Conservation (phyloP, 257 asterid genomes). For the Gentiana macrophylla region DNA sequence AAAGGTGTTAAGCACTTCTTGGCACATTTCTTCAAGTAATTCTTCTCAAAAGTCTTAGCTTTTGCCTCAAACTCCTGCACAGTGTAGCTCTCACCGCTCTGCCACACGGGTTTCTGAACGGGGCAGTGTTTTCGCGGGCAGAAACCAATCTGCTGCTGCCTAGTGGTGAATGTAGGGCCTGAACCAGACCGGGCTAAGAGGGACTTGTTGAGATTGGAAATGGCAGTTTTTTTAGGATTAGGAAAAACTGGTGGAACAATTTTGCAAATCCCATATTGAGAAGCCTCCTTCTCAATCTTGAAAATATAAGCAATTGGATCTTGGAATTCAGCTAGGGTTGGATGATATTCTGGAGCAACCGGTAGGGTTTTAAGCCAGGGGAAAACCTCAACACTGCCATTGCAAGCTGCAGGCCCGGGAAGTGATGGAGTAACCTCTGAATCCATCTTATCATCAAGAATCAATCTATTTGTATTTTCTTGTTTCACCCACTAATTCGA, state of each 20-base stretch:
- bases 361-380: constrained; percentile 92
- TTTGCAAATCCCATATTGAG: constrained; percentile 88
- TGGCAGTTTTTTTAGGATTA: constrained; percentile 46
- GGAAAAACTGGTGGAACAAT: constrained; percentile 86
- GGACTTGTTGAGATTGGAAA: constrained; percentile 67
- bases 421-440: constrained; percentile 27
- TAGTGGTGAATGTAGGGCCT: constrained; percentile 75
- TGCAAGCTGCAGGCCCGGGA: constrained; percentile 25
- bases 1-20: constrained; percentile 47
- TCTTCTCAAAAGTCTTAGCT: constrained; percentile 75
- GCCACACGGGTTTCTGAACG: constrained; percentile 96
- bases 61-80: constrained; percentile 64
- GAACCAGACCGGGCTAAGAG: constrained; percentile 56
- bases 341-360: constrained; percentile 92
- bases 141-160: constrained; percentile 99
- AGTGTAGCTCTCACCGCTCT: constrained; percentile 80
- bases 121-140: constrained; percentile 92
- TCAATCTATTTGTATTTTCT: too few relatives aligned
- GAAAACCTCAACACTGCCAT: constrained; percentile 57
- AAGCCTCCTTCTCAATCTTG: constrained; percentile 94
- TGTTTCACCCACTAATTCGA: too few relatives aligned
- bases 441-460: constrained; percentile 35
- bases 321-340: constrained; percentile 80
- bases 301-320: constrained; percentile 99
- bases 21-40: constrained; percentile 43